phyloP scores from a whole-genome alignment of 352 stramenopile species.

The Globisporangium irregulare region DNA sequence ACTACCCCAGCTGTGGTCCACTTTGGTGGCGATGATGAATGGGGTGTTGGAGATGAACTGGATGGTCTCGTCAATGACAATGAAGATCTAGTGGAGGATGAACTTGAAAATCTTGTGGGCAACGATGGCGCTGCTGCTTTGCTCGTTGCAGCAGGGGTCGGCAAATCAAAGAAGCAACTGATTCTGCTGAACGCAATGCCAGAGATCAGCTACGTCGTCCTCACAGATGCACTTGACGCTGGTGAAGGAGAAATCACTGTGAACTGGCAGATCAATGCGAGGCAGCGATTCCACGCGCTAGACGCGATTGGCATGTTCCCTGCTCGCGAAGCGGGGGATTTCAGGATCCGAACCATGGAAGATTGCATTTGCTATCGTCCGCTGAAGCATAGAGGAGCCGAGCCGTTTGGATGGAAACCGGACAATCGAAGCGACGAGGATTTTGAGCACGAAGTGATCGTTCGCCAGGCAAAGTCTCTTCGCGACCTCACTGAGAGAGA shows the following conservation, averaged over 20 bases:
- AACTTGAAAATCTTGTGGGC: constrained; percentile 3
- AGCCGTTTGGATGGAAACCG: constrained; percentile 48
- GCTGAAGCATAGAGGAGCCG: constrained; percentile 31
- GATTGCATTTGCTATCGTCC: constrained; percentile 61
- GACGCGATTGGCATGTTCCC: constrained; percentile 66
- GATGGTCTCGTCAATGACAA: constrained; percentile 13
- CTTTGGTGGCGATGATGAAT: constrained; percentile 11
- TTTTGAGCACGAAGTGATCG: constrained; percentile 36
- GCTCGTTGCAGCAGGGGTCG: constrained; percentile 24
- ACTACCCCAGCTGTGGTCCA: background rate
- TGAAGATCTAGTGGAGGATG: constrained; percentile 15
- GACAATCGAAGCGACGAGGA: constrained; percentile 28
- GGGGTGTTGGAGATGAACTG: constrained; percentile 11
- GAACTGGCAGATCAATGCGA: constrained; percentile 54
- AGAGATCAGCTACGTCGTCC: constrained; percentile 47
- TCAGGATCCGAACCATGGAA: constrained; percentile 36
- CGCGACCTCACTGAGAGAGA: constrained; percentile 24
- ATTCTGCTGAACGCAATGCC: constrained; percentile 48
- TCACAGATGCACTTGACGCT: constrained; percentile 39
- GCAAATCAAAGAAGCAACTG: constrained; percentile 34
- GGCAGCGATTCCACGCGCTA: constrained; percentile 47
- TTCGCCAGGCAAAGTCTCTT: constrained; percentile 36
- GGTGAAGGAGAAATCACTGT: constrained; percentile 57
- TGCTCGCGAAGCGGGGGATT: constrained; percentile 28
- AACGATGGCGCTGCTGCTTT: constrained; percentile 19